These are phyloP conservation scores for Ilyonectria mors-panacis DNA, from an alignment of 2,329 filamentous ascomycete species.

Conservation along the genomic window DNA sequence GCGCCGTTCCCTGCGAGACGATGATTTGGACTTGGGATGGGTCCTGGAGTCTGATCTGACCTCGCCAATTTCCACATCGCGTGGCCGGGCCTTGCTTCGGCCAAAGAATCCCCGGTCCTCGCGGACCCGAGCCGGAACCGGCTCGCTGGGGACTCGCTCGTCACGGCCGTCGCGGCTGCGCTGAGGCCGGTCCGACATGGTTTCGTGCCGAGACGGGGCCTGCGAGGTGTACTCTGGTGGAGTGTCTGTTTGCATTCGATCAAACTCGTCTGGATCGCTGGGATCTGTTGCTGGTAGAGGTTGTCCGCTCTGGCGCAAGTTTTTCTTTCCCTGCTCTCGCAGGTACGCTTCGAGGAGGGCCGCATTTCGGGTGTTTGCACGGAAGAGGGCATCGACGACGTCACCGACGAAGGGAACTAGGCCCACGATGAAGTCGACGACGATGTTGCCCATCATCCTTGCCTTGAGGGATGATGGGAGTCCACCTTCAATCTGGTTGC, in stretches of 20 bases:
- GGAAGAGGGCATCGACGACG: constrained; percentile 78
- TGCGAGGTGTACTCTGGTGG: constrained; percentile 48
- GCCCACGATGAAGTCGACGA: constrained; percentile 80
- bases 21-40: constrained; percentile 37
- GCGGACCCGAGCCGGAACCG: constrained; percentile 48
- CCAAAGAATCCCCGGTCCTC: constrained; percentile 49
- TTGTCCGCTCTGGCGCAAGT: constrained; percentile 62
- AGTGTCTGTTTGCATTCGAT: constrained; percentile 54
- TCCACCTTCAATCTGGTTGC: constrained; percentile 82
- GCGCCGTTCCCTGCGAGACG: constrained; percentile 40
- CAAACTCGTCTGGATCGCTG: constrained; percentile 67
- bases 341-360: constrained; percentile 78
- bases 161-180: constrained; percentile 35
- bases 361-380: constrained; percentile 84
- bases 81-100: constrained; percentile 47
- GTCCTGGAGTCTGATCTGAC: constrained; percentile 33
- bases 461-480: constrained; percentile 73
- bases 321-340: constrained; percentile 76
- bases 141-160: constrained; percentile 42
- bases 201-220: constrained; percentile 43
- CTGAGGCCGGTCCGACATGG: constrained; percentile 42
- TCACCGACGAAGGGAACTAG: constrained; percentile 85
- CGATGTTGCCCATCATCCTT: constrained; percentile 86
- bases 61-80: constrained; percentile 51
- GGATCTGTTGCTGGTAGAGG: constrained; percentile 65